A percentile compares a stretch with the other conserved stretches of the same genome.
Conservation (phyloP, 2,329 filamentous ascomycete species). For the Coccinonectria pachysandricola region DNA sequence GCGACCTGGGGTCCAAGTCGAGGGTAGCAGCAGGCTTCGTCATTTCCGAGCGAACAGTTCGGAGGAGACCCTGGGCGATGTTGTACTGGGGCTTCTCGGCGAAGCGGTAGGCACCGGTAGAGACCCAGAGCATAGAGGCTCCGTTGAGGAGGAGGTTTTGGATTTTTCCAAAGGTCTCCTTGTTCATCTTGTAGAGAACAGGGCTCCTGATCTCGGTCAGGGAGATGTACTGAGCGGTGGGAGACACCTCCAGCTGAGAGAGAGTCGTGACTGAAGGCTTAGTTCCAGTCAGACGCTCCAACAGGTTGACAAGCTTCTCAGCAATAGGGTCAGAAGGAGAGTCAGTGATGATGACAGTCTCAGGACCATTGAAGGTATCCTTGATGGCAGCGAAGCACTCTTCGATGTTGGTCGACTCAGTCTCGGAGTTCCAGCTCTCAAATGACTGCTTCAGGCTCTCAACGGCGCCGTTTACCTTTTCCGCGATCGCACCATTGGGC, state of each 20-base stretch:
- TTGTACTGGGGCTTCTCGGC: slow-evolving; percentile 29
- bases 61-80: slow-evolving; percentile 34
- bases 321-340: slow-evolving; percentile 10
- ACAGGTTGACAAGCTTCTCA: slow-evolving; percentile 8
- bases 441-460: not conserved
- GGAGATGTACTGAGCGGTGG: slow-evolving; percentile 24
- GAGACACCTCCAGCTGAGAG: slow-evolving; percentile 5
- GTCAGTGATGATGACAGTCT: slow-evolving; percentile 18
- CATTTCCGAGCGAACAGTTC: slow-evolving; percentile 37
- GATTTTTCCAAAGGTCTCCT: slow-evolving; percentile 26
- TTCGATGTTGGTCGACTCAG: too few relatives aligned
- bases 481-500: not conserved
- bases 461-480: slow-evolving; percentile 1
- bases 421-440: not conserved
- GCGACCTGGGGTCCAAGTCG: slow-evolving; percentile 31
- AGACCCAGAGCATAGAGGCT: slow-evolving; percentile 30
- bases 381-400: slow-evolving; percentile 1
- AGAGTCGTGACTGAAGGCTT: slow-evolving; percentile 12
- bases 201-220: slow-evolving; percentile 34
- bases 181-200: slow-evolving; percentile 30
- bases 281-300: slow-evolving; percentile 13
- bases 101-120: slow-evolving; percentile 27
- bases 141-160: slow-evolving; percentile 25
- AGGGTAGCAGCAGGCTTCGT: slow-evolving; percentile 34
- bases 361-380: slow-evolving; percentile 1